Evolutionary conservation across 352 stramenopile species (phyloP), one percentile per base, ranked within the genome.

Genomic region (Hyaloperonospora brassicae): DNA sequence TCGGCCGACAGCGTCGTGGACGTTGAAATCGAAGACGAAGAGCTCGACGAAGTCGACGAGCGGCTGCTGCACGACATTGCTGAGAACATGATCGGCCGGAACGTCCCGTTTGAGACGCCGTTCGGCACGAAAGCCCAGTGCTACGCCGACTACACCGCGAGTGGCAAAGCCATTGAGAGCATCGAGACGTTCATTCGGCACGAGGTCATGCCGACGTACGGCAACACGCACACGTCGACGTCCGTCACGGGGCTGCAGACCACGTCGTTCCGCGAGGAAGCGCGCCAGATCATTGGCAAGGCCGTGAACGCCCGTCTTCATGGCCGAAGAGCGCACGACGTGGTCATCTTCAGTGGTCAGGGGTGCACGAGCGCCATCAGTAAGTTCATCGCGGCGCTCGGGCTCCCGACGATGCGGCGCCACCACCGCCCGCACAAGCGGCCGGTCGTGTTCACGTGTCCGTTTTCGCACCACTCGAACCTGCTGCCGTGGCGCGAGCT

Each of bases 381-480:
- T 43, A 93, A 93, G 53, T 70, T 96, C 22, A 73, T 96, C 14
- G 50, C 62, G 9, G 70, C 83, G 12, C 69, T 95, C 0, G 79
- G 79, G 1, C 59, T 92, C 31, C 59, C 80, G 22, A 55, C 56
- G 4, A 54, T 48, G 25, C 64, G 59, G 48, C 51, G 59, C 10
- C 25, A 56, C n/a, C 59, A 52, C 5, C 21, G 56, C 1, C 27
- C 36, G 9, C 66, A n/a, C 34, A 66, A 57, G 64, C 85, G 54
- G 0, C 80, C 92, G 0, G 80, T 98, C 2, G 87, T 98, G 27
- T 92, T 97, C 44, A 88, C 91, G 7, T 70, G 90, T 27, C 95
- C 95, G 7, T 98, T 96, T 55, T 95, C 98, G 60, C 97, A 99
- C 70, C 96, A 99, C 68, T 98, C 90, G 14, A 98, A 98, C 73